Conservation (phyloP, 306 rosid species). For the Rosa persica region DNA sequence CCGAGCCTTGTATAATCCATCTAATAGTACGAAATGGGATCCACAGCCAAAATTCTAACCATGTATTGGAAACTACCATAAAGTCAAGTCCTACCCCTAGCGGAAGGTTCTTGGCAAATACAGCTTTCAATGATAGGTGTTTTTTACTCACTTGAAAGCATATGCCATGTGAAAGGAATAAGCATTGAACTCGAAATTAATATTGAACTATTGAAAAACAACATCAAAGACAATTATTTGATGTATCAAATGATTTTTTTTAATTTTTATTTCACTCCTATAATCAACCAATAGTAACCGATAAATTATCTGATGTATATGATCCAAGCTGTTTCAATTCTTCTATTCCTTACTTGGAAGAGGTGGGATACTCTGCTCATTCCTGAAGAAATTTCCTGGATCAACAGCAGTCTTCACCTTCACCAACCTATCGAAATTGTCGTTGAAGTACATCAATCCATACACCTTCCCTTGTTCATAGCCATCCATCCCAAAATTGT, state of each 20-base stretch:
- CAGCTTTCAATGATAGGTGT: neutral
- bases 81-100: neutral
- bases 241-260: neutral
- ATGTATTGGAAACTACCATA: neutral
- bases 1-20: neutral
- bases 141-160: neutral
- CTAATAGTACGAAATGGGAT: neutral
- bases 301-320: neutral
- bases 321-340: conserved; percentile 9
- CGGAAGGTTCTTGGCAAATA: neutral
- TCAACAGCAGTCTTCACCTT: conserved; percentile 59
- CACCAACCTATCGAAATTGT: conserved; percentile 62
- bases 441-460: conserved; percentile 57
- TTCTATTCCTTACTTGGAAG: conserved; percentile 34
- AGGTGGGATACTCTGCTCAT: conserved; percentile 70
- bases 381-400: conserved; percentile 67
- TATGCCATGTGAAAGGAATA: neutral
- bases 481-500: conserved; percentile 30
- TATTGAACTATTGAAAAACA: neutral
- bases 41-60: neutral
- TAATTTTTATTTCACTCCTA: neutral
- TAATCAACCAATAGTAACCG: conserved; percentile 2
- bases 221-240: neutral
- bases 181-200: neutral
- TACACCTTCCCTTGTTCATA: conserved; percentile 55